Percentiles rank a stretch among this genome's conserved stretches.
Evolutionary conservation across 768 basidiomycete genomes (phyloP).

Genomic region (Lentinula edodes): DNA sequence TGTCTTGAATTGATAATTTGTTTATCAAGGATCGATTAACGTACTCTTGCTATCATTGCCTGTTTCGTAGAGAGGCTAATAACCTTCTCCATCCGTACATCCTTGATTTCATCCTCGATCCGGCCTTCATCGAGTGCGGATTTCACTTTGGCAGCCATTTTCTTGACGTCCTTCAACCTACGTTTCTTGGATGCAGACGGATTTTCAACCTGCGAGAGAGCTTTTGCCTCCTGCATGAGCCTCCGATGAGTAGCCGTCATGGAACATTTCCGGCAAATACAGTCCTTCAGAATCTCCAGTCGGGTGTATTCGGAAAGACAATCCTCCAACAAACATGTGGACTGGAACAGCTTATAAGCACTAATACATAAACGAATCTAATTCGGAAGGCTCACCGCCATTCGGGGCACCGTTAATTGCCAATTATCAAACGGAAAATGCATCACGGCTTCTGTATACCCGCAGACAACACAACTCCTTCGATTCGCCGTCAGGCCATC

Average conservation of each 20-base stretch:
- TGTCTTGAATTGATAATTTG: no score
- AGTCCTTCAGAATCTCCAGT: constrained; percentile 85
- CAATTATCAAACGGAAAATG: constrained; percentile 85
- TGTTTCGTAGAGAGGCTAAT: constrained; percentile 80
- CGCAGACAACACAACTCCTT: constrained; percentile 82
- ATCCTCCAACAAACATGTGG: constrained; percentile 68
- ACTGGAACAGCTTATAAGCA: constrained; percentile 27
- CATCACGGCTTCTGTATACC: constrained; percentile 92
- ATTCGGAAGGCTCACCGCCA: constrained; percentile 39
- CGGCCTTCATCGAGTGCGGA: constrained; percentile 65
- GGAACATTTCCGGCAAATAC: constrained; percentile 89
- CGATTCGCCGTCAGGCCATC: constrained; percentile 90
- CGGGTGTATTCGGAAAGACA: constrained; percentile 87
- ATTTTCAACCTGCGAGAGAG: constrained; percentile 42
- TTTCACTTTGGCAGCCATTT: constrained; percentile 55
- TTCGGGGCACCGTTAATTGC: constrained; percentile 69
- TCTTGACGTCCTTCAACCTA: constrained; percentile 64
- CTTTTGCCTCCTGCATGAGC: constrained; percentile 56
- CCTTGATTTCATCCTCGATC: constrained; percentile 81
- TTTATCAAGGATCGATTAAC: constrained; percentile 17
- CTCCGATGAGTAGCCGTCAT: constrained; percentile 69
- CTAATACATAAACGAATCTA: constrained; percentile 8
- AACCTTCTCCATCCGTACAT: constrained; percentile 74
- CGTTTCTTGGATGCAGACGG: constrained; percentile 71
- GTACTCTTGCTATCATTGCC: constrained; percentile 85